Base-by-base conservation (phyloP, 202 grass and related monocot species). In the Cymbopogon flexuosus region DNA sequence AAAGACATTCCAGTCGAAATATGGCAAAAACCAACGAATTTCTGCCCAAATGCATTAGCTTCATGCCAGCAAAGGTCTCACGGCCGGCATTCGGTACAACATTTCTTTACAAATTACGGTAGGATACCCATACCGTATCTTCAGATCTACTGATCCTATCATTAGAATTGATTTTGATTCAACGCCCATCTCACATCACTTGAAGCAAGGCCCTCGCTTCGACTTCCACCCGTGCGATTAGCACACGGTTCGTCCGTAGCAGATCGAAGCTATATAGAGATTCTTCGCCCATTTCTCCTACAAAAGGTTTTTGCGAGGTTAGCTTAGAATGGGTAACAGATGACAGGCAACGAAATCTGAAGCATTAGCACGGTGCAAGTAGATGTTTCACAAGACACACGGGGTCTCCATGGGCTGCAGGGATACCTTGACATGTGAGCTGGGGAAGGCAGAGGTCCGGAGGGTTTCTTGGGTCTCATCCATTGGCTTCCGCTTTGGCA, bases 381-480 rank as follows among this genome's bases (percentile, higher is more conserved):
- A 54, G 21, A 61, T 47, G 14, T 41, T 79, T 70, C 8, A 24
- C 1, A 45, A 88, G 15, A 49, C 0, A 4, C 33, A 40, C 18
- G 62, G 62, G 62, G 6, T 73, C 47, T 77, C 10, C 2, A 70
- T 76, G 45, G 72, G 21, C 22, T 5, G 62, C 16, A 12, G 11
- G 39, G 8, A 46, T 88, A 98, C 96, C 92, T 98, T 98, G 13
- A 98, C 96, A 87, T 98, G 96, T 70, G 84, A 77, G 65, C 92
- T 95, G 51, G 96, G 96, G 63, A 98, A 98, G 31, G 92, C 92
- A 18, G 96, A 93, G 5, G 96, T 99, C 31, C 92, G 68, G 41
- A 98, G 96, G 56, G 96, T 98, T 84, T 98, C 96, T 75, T 98
- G 96, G 34, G 96, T 98, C 88, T 98, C 96, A 5, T 98, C 92